Conservation (phyloP, 2,329 filamentous ascomycete genomes). For the Lachnellula hyalina region DNA sequence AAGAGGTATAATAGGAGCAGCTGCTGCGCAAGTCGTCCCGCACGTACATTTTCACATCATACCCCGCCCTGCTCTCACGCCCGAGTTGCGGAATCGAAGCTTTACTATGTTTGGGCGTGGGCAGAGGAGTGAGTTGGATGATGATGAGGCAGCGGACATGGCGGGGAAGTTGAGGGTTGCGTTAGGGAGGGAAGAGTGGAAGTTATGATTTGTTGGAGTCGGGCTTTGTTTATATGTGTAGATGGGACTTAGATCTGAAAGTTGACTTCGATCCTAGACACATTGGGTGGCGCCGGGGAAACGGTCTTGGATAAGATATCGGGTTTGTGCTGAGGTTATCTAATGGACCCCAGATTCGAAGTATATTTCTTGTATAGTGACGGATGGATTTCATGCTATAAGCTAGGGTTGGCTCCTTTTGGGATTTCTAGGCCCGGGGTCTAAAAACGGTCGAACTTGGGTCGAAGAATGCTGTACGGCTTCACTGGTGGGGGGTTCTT, state of each 20-base stretch:
- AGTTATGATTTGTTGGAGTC: constrained; percentile 14
- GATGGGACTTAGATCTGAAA: not conserved
- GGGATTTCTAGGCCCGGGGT: too few relatives aligned
- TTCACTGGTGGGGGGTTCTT: too few relatives aligned
- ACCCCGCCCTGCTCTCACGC: constrained; percentile 63
- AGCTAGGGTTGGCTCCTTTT: too few relatives aligned
- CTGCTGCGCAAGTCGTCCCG: constrained; percentile 86
- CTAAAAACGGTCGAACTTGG: too few relatives aligned
- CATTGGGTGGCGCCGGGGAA: not conserved
- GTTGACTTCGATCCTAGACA: not conserved
- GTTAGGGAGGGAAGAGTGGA: constrained; percentile 36
- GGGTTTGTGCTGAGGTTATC: not conserved
- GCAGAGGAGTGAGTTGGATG: constrained; percentile 66
- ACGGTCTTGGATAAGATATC: not conserved
- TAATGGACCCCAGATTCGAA: not conserved
- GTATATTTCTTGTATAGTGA: not conserved
- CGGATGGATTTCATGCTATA: not conserved
- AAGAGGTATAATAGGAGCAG: constrained; percentile 47
- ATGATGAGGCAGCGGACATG: constrained; percentile 61
- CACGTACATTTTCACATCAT: constrained; percentile 96
- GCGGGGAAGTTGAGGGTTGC: constrained; percentile 49
- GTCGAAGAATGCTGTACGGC: too few relatives aligned
- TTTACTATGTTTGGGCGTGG: constrained; percentile 83
- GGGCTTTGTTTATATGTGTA: not conserved
- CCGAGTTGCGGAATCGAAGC: constrained; percentile 46